Evolutionary conservation across 305 asterid species (phyloP).

Genomic region (Solanum aculeatissimum): DNA sequence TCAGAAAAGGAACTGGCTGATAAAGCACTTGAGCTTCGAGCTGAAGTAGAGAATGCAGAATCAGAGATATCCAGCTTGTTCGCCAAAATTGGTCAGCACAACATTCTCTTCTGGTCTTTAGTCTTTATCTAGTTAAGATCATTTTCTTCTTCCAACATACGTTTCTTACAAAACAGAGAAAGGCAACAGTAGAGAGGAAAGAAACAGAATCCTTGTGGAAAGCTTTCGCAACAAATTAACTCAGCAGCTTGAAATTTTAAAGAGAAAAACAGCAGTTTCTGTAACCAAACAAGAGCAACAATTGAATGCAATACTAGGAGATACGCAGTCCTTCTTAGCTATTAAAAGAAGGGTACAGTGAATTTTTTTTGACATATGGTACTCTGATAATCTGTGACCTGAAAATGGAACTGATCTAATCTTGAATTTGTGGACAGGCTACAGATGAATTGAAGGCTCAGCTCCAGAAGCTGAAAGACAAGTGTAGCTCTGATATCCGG

Average conservation of each 20-base stretch:
- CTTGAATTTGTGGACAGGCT: constrained; percentile 17
- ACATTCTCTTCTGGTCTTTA: background rate
- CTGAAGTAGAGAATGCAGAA: constrained; percentile 41
- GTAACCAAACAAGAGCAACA: constrained; percentile 32
- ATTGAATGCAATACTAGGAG: constrained; percentile 31
- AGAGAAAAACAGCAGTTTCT: constrained; percentile 25
- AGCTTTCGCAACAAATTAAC: constrained; percentile 25
- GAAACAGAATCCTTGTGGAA: constrained; percentile 25
- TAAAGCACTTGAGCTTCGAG: constrained; percentile 43
- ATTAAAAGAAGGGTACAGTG: constrained; percentile 31
- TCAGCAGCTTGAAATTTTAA: constrained; percentile 34
- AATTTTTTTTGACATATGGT: background rate
- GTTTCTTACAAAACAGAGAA: constrained; percentile 18
- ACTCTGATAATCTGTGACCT: background rate
- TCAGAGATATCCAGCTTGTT: constrained; percentile 32
- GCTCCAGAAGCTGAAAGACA: constrained; percentile 24
- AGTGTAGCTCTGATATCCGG: constrained; percentile 18
- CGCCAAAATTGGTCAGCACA: constrained; percentile 26
- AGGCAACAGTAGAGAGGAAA: constrained; percentile 31
- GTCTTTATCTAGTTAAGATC: background rate
- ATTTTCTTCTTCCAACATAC: background rate
- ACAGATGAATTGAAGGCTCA: constrained; percentile 25
- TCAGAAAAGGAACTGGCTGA: constrained; percentile 33
- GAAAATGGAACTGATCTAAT: background rate
- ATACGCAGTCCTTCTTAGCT: constrained; percentile 22